Evolutionary conservation across 768 basidiomycete genomes (phyloP).

Genomic region (Boletus subcaerulescens): DNA sequence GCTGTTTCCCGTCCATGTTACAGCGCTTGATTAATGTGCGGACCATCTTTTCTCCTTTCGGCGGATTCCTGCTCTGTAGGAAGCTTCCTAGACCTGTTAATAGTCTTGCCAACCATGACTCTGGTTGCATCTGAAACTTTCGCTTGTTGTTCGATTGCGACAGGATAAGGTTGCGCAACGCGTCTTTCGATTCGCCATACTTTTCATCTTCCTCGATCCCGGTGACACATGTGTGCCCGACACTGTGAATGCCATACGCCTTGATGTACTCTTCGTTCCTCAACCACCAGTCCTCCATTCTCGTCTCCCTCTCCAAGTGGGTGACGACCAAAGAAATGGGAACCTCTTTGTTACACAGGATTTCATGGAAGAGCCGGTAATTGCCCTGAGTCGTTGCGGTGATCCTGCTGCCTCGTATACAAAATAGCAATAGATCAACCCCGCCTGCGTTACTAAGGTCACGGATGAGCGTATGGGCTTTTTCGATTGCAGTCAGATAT

Average conservation of each 20-base stretch:
- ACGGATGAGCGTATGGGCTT: slow-evolving; percentile 26
- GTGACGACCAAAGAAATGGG: slow-evolving; percentile 41
- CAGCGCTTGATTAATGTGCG: slow-evolving; percentile 26
- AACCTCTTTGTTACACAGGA: slow-evolving; percentile 38
- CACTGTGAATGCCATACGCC: slow-evolving; percentile 25
- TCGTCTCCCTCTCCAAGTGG: slow-evolving; percentile 35
- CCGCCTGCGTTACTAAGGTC: slow-evolving; percentile 25
- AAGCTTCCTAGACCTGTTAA: slow-evolving; percentile 21
- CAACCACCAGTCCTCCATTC: slow-evolving; percentile 38
- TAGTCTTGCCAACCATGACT: slow-evolving; percentile 25
- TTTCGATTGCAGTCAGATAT: slow-evolving; percentile 28
- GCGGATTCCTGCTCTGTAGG: slow-evolving; percentile 19
- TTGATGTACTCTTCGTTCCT: slow-evolving; percentile 27
- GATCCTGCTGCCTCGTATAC: slow-evolving; percentile 35
- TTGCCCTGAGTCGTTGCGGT: slow-evolving; percentile 33
- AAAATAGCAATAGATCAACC: slow-evolving; percentile 37
- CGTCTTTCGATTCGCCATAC: slow-evolving; percentile 32
- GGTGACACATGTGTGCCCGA: slow-evolving; percentile 42
- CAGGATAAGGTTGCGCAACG: slow-evolving; percentile 20
- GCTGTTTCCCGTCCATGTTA: slow-evolving; percentile 29
- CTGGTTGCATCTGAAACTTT: slow-evolving; percentile 25
- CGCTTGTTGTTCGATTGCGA: slow-evolving; percentile 9
- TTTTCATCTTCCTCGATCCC: slow-evolving; percentile 34
- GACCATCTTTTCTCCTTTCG: slow-evolving; percentile 26
- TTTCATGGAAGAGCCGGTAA: slow-evolving; percentile 38